Evolutionary conservation across 192 early-diverging fungal genomes (phyloP).

Genomic region (Coemansia sp.): DNA sequence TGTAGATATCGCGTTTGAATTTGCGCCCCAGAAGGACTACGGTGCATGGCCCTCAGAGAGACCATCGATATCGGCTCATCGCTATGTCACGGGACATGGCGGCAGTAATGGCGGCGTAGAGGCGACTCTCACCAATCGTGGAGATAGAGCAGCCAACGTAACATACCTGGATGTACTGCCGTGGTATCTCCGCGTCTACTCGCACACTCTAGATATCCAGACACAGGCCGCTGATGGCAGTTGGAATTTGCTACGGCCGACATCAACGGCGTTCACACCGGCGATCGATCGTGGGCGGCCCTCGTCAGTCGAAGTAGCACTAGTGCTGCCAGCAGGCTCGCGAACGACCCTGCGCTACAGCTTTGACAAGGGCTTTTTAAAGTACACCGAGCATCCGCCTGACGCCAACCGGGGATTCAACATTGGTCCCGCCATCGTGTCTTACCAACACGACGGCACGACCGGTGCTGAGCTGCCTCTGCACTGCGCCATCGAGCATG

Average conservation of each 20-base stretch:
- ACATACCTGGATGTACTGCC: constrained; percentile 79
- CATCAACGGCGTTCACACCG: constrained; percentile 62
- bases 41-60: not conserved
- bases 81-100: constrained; percentile 67
- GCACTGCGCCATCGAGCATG: constrained; percentile 5
- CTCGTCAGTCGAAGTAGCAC: constrained; percentile 68
- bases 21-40: not conserved
- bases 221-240: constrained; percentile 9
- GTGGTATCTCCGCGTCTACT: constrained; percentile 89
- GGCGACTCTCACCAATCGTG: constrained; percentile 70
- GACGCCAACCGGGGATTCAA: constrained; percentile 97
- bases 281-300: constrained; percentile 78
- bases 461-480: constrained; percentile 10
- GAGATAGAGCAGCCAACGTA: constrained; percentile 49
- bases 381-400: constrained; percentile 94
- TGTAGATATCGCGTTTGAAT: constrained; percentile 14
- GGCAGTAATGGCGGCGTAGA: constrained; percentile 83
- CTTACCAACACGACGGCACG: constrained; percentile 19
- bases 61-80: constrained; percentile 33
- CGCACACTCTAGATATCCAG: constrained; percentile 76
- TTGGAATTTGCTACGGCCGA: constrained; percentile 5
- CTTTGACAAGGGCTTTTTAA: constrained; percentile 91
- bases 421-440: constrained; percentile 72
- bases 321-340: constrained; percentile 70
- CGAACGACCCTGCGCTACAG: constrained; percentile 68